Base-by-base conservation (phyloP, 495 filamentous ascomycete genomes). In the Pyrenopolyporus hunteri region DNA sequence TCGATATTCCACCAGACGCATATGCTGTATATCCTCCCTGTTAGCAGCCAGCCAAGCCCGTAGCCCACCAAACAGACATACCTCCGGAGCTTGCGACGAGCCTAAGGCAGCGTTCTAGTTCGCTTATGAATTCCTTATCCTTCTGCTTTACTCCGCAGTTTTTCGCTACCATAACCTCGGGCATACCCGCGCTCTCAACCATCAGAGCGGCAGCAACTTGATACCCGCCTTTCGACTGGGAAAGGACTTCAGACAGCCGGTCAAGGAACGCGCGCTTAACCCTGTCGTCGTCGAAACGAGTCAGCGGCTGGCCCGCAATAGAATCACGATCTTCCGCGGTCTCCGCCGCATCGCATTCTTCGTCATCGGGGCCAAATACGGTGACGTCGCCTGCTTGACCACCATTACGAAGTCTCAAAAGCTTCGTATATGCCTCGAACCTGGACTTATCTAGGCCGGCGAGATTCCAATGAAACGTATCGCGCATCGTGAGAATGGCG, bases 401-500 rank as follows among this genome's bases (percentile, higher is more conserved):
- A 10, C 42, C 25, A 19, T 46, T 26, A 22, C 42, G 42, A 46
- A 46, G 42, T 8, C 42, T 46, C 42, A 46, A 29, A 26, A 46
- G 23, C 25, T 46, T 46, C 7, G n/a, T 46, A 14, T 46, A 46
- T 0, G 42, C 42, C 8, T 46, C 42, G n/a, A 46, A 46, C 1
- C 42, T 20, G 16, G 42, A 11, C 23, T 46, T 46, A 29, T 46
- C 14, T 2, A 46, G 23, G 23, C 23, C 42, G 4, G 25, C 23
- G 16, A 46, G 23, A 1, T 22, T 23, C 42, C 42, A 46, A 28
- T 46, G 42, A 2, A 46, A 46, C 16, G 25, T 29, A 17, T 29
- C 13, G 22, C n/a, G 13, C 42, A 46, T 46, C 23, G 10, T 29
- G n/a, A n/a, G n/a, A n/a, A n/a, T n/a, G n/a, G n/a, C n/a, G n/a